phyloP scores from a whole-genome alignment of 1,284 basidiomycete species.

The Irpex sp. region DNA sequence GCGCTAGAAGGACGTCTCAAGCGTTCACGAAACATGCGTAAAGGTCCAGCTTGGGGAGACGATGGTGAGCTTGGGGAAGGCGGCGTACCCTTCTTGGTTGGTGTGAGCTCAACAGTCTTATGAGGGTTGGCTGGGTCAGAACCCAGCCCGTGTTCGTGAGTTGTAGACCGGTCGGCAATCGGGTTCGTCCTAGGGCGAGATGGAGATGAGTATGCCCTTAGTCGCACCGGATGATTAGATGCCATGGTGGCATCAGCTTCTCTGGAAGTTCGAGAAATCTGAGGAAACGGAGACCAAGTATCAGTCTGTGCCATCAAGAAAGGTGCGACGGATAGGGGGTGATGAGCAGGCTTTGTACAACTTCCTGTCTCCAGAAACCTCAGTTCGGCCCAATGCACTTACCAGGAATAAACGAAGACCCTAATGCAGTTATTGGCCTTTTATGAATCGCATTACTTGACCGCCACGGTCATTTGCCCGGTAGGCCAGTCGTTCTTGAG shows the following conservation, averaged over 20 bases:
- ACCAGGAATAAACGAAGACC: not conserved
- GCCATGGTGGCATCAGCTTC: constrained; percentile 4
- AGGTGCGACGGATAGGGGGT: not conserved
- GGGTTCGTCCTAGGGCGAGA: constrained; percentile 3
- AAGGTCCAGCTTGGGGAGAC: not conserved
- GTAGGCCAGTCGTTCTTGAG: not conserved
- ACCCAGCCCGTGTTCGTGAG: not conserved
- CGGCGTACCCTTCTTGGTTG: not conserved
- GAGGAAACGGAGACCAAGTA: too few species aligned
- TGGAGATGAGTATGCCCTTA: constrained; percentile 14
- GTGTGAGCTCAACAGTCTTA: not conserved
- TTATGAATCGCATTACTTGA: too few species aligned
- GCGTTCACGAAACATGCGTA: not conserved
- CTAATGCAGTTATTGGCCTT: too few species aligned
- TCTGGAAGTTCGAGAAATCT: too few species aligned
- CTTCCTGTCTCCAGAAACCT: not conserved
- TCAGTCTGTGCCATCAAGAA: too few species aligned
- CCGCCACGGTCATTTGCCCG: too few species aligned
- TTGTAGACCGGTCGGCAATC: not conserved
- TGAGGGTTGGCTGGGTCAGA: not conserved
- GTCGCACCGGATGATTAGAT: constrained; percentile 9
- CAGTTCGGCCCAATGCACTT: not conserved
- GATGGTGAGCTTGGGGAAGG: not conserved
- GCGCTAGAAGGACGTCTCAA: constrained; percentile 4
- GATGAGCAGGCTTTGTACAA: not conserved